Base-by-base conservation (phyloP, 1,284 basidiomycete genomes). In the Cystobasidium slooffiae region DNA sequence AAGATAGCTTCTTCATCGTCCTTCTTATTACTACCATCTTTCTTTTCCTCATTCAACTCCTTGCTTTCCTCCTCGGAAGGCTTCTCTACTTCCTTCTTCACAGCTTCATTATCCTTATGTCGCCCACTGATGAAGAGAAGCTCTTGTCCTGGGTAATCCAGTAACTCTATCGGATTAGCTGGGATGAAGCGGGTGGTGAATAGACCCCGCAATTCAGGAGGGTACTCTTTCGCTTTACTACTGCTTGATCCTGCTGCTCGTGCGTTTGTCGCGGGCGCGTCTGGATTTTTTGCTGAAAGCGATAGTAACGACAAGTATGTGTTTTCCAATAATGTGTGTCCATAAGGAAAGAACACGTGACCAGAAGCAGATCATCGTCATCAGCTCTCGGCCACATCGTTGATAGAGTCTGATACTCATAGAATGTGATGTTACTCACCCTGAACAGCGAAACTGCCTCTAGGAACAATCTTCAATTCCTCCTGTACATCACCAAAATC, bases 141-240 rank as follows among this genome's bases (percentile, higher is more conserved):
- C 77, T 90, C 86, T 0, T 86, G 85, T 0, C 88, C 86, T 67
- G 84, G 80, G 76, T 87, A 86, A 74, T 89, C 85, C 70, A 90
- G 82, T 72, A 89, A 78, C 53, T 87, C 85, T 0, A 84, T 83
- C 18, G 84, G 85, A 78, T 87, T 85, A 56, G 87, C 87, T 1
- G 85, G 84, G 52, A 86, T 85, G 78, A 88, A 90, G 20, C 86
- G 82, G 3, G 77, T 78, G 14, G 68, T 76, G 77, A 79, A 79
- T 39, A 78, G 74, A 8, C 75, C 58, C 31, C 68, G 46, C 46
- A 78, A 74, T 41, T 69, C 68, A n/a, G 72, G 51, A 6, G 78
- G 78, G 59, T 75, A 78, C 68, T 78, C 68, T 20, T 31, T 18
- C 24, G 24, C 51, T n/a, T 43, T 43, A 41, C 51, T 65, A 46